Percentiles rank a stretch among this genome's conserved stretches.
Evolutionary conservation across 116 monocot species (phyloP).

Genomic region (Phalaenopsis hybrid): DNA sequence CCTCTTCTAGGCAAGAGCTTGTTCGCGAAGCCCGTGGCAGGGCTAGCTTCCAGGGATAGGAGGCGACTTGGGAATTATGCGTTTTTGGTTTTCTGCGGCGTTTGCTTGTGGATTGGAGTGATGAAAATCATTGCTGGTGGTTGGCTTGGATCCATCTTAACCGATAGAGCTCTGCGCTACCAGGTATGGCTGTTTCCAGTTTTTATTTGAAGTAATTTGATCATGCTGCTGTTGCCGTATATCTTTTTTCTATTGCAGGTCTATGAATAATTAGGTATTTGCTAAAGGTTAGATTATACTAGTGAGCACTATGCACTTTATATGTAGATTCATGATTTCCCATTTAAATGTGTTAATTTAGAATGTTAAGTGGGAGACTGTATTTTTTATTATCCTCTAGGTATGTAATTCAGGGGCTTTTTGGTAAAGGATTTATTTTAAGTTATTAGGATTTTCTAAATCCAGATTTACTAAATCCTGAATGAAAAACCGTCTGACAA

Average conservation of each 20-base stretch:
- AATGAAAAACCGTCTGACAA: too few relatives aligned
- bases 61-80: conserved; percentile 48
- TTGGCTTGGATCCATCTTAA: conserved; percentile 27
- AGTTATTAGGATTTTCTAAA: too few relatives aligned
- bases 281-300: too few relatives aligned
- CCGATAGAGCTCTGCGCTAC: conserved; percentile 2
- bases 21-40: conserved; percentile 30
- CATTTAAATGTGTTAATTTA: not conserved
- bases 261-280: too few relatives aligned
- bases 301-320: too few relatives aligned
- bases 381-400: not conserved
- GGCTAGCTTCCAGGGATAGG: conserved; percentile 29
- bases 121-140: conserved; percentile 53
- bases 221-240: too few relatives aligned
- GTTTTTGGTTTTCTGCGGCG: conserved; percentile 56
- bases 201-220: not conserved
- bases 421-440: too few relatives aligned
- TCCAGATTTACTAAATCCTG: too few relatives aligned
- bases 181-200: conserved; percentile 16
- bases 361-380: not conserved
- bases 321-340: not conserved
- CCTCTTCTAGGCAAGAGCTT: conserved; percentile 26
- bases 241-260: too few relatives aligned
- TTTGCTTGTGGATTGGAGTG: conserved; percentile 57
- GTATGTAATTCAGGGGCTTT: not conserved